Percentiles rank a stretch among this genome's conserved stretches.
These are phyloP conservation scores for Aquilaria malaccensis DNA, from an alignment of 345 rosid species.

Conservation along the genomic window DNA sequence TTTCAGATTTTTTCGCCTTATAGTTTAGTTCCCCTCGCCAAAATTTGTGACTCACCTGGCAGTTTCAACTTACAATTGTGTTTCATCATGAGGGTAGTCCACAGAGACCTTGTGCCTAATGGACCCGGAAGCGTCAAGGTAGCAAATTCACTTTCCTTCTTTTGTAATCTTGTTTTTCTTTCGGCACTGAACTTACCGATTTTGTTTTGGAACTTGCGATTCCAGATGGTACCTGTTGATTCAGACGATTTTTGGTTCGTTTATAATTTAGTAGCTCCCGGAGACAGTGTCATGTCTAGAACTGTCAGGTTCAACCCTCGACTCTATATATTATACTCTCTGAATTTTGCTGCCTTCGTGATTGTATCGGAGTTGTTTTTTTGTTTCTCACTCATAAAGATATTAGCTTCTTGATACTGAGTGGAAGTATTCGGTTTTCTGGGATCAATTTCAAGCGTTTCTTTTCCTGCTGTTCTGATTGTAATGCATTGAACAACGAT, in stretches of 20 bases:
- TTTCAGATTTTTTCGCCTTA: too few species aligned
- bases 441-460: background rate
- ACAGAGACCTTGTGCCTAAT: constrained; percentile 35
- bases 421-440: too few species aligned
- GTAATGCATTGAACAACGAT: background rate
- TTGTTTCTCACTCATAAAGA: background rate
- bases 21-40: too few species aligned
- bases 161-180: background rate
- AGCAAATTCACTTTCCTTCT: constrained; percentile 1
- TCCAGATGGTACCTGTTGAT: constrained; percentile 74
- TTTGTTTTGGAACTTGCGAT: background rate
- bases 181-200: background rate
- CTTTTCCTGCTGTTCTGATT: background rate
- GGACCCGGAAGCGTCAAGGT: constrained; percentile 95
- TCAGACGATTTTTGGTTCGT: constrained; percentile 91
- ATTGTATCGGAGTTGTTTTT: background rate
- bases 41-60: too few species aligned
- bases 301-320: constrained; percentile 58
- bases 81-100: constrained; percentile 48
- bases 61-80: too few species aligned
- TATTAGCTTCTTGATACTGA: background rate
- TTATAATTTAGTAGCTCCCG: constrained; percentile 68
- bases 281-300: constrained; percentile 77
- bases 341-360: background rate
- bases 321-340: background rate